Conservation (phyloP, 1,139 yeast species). For the Komagataea norvegica region DNA sequence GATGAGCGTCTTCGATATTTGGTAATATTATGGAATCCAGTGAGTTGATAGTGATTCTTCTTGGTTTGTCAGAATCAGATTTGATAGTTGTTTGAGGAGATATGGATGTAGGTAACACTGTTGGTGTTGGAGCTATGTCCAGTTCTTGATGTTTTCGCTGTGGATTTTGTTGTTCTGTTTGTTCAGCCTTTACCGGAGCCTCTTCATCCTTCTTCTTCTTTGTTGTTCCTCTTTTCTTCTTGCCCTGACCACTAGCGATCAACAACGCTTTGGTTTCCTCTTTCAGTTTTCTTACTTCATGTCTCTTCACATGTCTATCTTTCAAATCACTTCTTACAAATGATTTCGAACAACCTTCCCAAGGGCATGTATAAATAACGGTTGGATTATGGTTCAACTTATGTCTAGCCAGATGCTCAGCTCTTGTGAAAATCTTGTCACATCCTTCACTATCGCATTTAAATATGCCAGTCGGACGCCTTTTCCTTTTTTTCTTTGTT, state of each 20-base stretch:
- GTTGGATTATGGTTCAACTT: slow-evolving; percentile 38
- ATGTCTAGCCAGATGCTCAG: slow-evolving; percentile 36
- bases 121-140: not conserved
- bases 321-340: slow-evolving; percentile 56
- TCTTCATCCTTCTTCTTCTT: slow-evolving; percentile 15
- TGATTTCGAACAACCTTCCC: slow-evolving; percentile 47
- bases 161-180: not conserved
- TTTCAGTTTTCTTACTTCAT: slow-evolving; percentile 30
- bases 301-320: slow-evolving; percentile 49
- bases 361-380: slow-evolving; percentile 44
- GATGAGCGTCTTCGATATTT: slow-evolving; percentile 21
- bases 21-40: slow-evolving; percentile 27
- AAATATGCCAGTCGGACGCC: slow-evolving; percentile 24
- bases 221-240: slow-evolving; percentile 15
- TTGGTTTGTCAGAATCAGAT: not conserved
- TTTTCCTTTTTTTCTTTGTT: slow-evolving; percentile 20
- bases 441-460: slow-evolving; percentile 40
- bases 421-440: slow-evolving; percentile 33
- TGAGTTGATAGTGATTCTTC: slow-evolving; percentile 21
- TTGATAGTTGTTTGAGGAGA: too few relatives aligned
- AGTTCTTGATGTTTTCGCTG: too few relatives aligned
- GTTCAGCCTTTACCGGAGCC: not conserved
- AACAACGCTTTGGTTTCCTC: slow-evolving; percentile 24
- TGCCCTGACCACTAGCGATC: slow-evolving; percentile 17
- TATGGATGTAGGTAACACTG: not conserved